These are phyloP conservation scores for Evernia prunastri DNA, from an alignment of 495 filamentous ascomycete genomes.

Conservation along the genomic window DNA sequence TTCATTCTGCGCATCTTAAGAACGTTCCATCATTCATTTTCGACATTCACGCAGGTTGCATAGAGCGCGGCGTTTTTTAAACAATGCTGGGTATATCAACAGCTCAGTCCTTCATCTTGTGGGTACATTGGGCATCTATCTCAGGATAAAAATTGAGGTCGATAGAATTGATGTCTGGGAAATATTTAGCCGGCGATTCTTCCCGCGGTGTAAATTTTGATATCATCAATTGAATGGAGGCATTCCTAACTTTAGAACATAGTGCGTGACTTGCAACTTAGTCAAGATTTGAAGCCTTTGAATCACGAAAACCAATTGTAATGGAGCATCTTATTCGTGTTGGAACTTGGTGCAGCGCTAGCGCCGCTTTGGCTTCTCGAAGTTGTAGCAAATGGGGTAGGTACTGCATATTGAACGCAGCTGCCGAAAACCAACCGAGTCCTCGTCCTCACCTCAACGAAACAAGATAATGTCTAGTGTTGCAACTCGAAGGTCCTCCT, in stretches of 20 bases:
- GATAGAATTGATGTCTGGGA: not conserved
- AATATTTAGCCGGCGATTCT: not conserved
- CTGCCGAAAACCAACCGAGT: no score
- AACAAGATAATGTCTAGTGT: no score
- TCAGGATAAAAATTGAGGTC: not conserved
- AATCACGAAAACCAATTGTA: not conserved
- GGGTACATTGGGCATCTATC: not conserved
- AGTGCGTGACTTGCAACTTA: not conserved
- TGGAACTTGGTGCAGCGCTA: no score
- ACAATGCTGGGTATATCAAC: not conserved
- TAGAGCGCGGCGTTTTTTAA: not conserved
- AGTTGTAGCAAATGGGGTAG: no score
- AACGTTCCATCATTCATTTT: not conserved
- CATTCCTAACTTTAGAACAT: not conserved
- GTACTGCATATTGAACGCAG: no score
- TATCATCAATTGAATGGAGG: not conserved
- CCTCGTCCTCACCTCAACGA: no score
- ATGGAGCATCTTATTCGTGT: no score
- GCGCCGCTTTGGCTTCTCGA: no score
- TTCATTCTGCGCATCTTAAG: constrained; percentile 5
- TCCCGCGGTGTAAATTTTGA: constrained; percentile 1
- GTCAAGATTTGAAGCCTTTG: not conserved
- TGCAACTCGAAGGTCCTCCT: not conserved
- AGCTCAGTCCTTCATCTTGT: not conserved
- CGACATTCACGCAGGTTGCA: constrained; percentile 2